These are phyloP conservation scores for Trichoderma guizhouense DNA, from an alignment of 2,329 filamentous ascomycete genomes.

Conservation along the genomic window DNA sequence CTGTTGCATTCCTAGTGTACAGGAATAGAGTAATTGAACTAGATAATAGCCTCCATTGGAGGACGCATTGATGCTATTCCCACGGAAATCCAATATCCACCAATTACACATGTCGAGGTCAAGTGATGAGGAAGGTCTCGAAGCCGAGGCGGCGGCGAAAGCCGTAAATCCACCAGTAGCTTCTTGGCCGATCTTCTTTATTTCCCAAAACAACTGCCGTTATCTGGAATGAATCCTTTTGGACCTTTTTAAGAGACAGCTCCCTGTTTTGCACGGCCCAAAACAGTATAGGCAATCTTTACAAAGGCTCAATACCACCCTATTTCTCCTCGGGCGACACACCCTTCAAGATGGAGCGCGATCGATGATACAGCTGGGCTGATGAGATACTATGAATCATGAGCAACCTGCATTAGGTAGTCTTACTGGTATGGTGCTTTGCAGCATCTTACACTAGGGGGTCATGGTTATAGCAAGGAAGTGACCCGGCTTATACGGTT, in stretches of 20 bases:
- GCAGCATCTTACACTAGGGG: neutral
- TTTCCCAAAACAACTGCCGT: neutral
- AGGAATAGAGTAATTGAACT: neutral
- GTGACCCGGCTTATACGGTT: neutral
- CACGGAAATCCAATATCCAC: neutral
- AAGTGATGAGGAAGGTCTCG: neutral
- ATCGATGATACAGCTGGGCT: neutral
- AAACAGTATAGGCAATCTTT: neutral
- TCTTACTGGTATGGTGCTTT: neutral
- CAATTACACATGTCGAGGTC: neutral
- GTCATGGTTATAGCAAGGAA: neutral
- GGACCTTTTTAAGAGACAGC: neutral
- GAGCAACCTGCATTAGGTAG: neutral
- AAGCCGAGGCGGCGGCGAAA: neutral
- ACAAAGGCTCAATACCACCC: neutral
- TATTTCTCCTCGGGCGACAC: neutral
- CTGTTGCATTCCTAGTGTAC: neutral
- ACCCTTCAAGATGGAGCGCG: neutral
- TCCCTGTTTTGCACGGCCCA: neutral
- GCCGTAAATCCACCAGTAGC: neutral
- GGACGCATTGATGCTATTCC: neutral
- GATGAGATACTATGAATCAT: neutral
- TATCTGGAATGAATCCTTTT: neutral
- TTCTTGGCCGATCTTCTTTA: neutral
- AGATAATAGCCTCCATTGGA: neutral